Conservation (phyloP, 345 rosid species). For the Moricandia moricandioides region DNA sequence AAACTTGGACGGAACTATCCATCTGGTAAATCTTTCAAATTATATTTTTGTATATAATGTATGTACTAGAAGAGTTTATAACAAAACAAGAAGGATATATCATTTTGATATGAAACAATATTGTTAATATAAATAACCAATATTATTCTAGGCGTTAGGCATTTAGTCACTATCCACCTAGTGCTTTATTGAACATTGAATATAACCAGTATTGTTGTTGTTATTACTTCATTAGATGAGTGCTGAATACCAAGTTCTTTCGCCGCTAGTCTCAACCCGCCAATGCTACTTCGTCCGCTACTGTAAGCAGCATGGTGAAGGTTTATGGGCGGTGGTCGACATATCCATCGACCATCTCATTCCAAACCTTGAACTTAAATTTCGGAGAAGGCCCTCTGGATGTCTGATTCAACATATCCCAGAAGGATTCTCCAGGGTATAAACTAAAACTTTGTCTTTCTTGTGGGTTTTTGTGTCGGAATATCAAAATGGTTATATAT, state of each 20-base stretch:
- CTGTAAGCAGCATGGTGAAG: constrained; percentile 71
- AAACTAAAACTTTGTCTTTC: neutral
- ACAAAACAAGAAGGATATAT: neutral
- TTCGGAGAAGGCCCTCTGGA: constrained; percentile 87
- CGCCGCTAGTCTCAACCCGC: constrained; percentile 81
- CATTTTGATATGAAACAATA: neutral
- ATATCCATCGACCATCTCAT: constrained; percentile 74
- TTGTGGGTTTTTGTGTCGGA: neutral
- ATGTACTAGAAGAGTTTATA: neutral
- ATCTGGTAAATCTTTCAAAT: constrained; percentile 50
- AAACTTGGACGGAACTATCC: constrained; percentile 68
- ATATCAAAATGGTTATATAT: neutral
- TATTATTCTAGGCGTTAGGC: neutral
- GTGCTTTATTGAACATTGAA: neutral
- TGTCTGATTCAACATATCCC: constrained; percentile 78
- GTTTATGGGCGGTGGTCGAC: constrained; percentile 92
- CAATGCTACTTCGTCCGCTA: constrained; percentile 71
- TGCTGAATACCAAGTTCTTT: constrained; percentile 72
- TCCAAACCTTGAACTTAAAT: constrained; percentile 47
- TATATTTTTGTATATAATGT: neutral
- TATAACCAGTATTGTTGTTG: constrained; percentile 1
- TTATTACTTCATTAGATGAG: constrained; percentile 55
- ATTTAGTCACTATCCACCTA: neutral
- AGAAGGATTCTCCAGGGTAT: constrained; percentile 77
- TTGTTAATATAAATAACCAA: neutral